phyloP scores from a whole-genome alignment of 1,284 basidiomycete species.

The Malassezia furfur region DNA sequence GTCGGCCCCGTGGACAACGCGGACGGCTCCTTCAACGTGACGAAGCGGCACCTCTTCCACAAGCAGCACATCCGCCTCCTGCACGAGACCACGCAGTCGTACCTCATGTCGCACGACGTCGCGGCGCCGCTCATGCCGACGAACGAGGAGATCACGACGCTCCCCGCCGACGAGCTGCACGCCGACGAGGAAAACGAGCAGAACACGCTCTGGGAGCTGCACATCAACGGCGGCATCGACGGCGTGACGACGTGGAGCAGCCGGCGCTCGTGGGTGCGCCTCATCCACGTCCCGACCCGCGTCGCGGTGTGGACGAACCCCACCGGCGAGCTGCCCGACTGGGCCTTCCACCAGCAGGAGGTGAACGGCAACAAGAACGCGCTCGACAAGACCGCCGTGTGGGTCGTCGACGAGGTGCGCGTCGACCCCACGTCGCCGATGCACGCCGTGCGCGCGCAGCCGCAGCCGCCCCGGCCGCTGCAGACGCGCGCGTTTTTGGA shows the following conservation, averaged over 20 bases:
- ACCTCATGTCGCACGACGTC: conserved; percentile 89
- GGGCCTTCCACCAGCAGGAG: conserved; percentile 94
- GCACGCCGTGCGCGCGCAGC: conserved; percentile 28
- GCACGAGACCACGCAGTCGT: conserved; percentile 72
- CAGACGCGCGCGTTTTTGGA: conserved; percentile 81
- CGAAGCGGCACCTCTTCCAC: conserved; percentile 77
- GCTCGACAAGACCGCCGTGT: conserved; percentile 69
- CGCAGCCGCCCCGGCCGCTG: conserved; percentile 57
- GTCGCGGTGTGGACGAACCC: conserved; percentile 89
- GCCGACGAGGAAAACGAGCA: conserved; percentile 49
- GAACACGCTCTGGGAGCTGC: conserved; percentile 50
- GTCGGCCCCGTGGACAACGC: conserved; percentile 60
- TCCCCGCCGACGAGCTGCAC: conserved; percentile 58
- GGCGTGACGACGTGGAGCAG: conserved; percentile 21
- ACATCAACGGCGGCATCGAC: conserved; percentile 23
- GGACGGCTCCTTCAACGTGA: conserved; percentile 55
- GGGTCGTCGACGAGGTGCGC: conserved; percentile 78
- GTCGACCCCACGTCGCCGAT: conserved; percentile 50
- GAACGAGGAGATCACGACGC: conserved; percentile 79
- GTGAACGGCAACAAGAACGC: conserved; percentile 95
- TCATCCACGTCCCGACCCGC: conserved; percentile 73
- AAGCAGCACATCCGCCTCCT: conserved; percentile 79
- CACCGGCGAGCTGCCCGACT: conserved; percentile 70
- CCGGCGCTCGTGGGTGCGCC: conserved; percentile 34
- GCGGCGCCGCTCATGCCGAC: conserved; percentile 94